These are phyloP conservation scores for Lichtheimia ramosa DNA, from an alignment of 371 early-diverging fungal species.

Conservation along the genomic window DNA sequence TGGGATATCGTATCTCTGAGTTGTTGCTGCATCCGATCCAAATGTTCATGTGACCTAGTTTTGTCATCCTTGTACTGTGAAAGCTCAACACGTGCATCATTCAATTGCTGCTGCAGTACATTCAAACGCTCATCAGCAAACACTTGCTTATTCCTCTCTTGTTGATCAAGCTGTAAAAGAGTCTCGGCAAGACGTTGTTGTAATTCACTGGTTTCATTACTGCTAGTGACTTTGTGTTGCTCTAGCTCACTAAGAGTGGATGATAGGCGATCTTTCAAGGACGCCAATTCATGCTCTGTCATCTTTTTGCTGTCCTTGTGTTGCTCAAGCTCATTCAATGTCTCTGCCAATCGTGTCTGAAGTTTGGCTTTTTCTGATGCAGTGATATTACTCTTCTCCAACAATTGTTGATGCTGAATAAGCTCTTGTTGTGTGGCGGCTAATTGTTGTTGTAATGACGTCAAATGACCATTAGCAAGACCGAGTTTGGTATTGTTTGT, in stretches of 20 bases:
- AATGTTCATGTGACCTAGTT: no score
- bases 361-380: not conserved
- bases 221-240: not conserved
- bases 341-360: not conserved
- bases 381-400: no score
- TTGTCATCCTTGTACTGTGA: no score
- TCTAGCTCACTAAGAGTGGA: not conserved
- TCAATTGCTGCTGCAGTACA: not conserved
- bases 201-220: not conserved
- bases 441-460: not conserved
- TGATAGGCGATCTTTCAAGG: not conserved
- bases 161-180: not conserved
- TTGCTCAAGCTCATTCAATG: not conserved
- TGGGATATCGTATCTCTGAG: not conserved
- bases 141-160: not conserved
- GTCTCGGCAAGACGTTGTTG: not conserved
- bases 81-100: not conserved
- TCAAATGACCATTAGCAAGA: not conserved
- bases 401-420: no score
- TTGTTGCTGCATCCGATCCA: not conserved
- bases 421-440: not conserved
- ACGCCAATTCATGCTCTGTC: not conserved
- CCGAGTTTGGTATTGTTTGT: not conserved
- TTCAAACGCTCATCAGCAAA: not conserved
- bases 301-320: not conserved